Evolutionary conservation across 2,329 filamentous ascomycete genomes (phyloP), one percentile per base, ranked within the genome.

Genomic region (Exophiala sp.): DNA sequence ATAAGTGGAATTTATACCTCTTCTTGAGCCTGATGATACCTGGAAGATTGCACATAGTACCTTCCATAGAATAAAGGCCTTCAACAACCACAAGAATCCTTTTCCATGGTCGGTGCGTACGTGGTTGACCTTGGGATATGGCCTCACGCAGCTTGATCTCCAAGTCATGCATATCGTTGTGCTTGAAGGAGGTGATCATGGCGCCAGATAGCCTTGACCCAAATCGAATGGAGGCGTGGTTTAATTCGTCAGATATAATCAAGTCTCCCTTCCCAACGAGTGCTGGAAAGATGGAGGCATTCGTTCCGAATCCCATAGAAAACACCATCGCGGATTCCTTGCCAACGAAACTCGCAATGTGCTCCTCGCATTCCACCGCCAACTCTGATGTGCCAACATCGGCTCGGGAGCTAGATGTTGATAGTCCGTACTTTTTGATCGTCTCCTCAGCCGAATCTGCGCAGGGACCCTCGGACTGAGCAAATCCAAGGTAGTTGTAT

Each of bases 81-180:
- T 99, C 94, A 35, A 99, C 89, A 35, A 92, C 91, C 41, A 99
- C 89, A 47, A 99, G 72, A 57, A 99, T 97, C 83, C 97, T 99
- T 80, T 95, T 96, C 94, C 94, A 99, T 1, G 94, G 94, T 29
- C 94, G 88, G 72, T 99, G 94, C n/a, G 92, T 99, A 62, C 94
- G 88, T 49, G 94, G 94, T 69, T 99, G 94, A 41, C 94, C 94
- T 73, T 97, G 92, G 11, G 92, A 91, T 68, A 99, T 97, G 62
- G 86, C 88, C 69, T 97, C 91, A 39, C 94, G 87, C 5, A 99
- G 83, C 64, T 88, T 85, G 55, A 82, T 82, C 74, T 99, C 94
- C 14, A 99, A 79, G 64, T 95, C 86, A 24, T 73, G 75, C 86
- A 96, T 95, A 71, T 97, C 89, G 70, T 99, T 99, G 79, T 99